Percentiles rank a stretch among this genome's conserved stretches.
These are phyloP conservation scores for Zygnema cylindricum DNA, from an alignment of 139 green algal species.

Conservation along the genomic window DNA sequence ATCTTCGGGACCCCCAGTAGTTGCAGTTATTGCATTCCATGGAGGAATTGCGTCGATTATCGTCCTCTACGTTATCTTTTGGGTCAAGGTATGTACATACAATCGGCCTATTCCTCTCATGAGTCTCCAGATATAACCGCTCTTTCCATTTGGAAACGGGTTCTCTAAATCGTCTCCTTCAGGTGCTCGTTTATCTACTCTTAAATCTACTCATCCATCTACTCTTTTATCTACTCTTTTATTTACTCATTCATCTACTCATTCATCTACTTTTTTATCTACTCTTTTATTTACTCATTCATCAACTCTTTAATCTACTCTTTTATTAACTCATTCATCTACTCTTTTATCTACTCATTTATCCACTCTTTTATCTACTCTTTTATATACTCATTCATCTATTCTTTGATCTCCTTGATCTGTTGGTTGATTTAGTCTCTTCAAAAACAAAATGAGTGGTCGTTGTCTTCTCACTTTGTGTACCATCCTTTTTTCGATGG, in stretches of 20 bases:
- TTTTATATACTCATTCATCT: too few species aligned
- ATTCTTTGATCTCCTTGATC: too few species aligned
- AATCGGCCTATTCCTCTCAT: neutral
- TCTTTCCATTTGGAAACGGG: neutral
- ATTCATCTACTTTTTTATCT: neutral
- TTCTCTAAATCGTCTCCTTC: neutral
- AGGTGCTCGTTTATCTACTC: neutral
- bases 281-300: too few species aligned
- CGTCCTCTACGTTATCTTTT: conserved; percentile 53
- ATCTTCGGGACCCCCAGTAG: conserved; percentile 2
- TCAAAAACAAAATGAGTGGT: too few species aligned
- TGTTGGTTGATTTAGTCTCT: too few species aligned
- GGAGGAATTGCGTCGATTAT: conserved; percentile 41
- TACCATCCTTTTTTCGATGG: too few species aligned
- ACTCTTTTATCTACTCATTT: too few species aligned
- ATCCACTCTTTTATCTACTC: too few species aligned
- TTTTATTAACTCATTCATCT: too few species aligned
- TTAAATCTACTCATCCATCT: neutral
- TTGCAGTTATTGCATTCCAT: conserved; percentile 41
- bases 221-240: neutral
- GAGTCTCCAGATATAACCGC: neutral
- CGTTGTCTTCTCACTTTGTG: too few species aligned
- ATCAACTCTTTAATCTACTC: too few species aligned
- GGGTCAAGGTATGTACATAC: conserved; percentile 46
- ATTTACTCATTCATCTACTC: neutral